Evolutionary conservation across 805 yeast genomes (phyloP).

Genomic region (Candida hungchunana): DNA sequence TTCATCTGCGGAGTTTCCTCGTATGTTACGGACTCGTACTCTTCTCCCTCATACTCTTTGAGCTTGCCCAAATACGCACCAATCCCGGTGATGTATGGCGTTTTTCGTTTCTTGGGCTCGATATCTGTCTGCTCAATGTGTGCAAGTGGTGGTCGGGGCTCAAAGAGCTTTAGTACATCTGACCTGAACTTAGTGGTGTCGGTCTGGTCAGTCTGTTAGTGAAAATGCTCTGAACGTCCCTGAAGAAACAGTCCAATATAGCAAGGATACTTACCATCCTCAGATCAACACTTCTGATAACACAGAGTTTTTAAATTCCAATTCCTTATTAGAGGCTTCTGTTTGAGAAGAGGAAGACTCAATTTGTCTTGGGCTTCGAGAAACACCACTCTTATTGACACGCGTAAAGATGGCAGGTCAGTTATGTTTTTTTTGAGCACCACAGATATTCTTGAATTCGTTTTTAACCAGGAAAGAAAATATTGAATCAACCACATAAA

Average conservation of each 20-base stretch:
- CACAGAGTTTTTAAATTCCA: no score
- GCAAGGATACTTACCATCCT: neutral
- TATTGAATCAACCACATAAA: no score
- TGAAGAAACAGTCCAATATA: no score
- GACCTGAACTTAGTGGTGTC: conserved; percentile 35
- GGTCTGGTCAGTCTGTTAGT: conserved; percentile 17
- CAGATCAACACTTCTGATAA: no score
- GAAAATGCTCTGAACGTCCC: no score
- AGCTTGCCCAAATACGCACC: conserved; percentile 24
- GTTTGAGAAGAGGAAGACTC: no score
- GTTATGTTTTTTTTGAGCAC: no score
- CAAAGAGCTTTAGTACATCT: conserved; percentile 38
- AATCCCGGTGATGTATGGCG: conserved; percentile 19
- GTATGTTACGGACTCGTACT: conserved; percentile 7
- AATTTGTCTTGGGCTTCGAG: no score
- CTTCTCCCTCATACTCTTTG: conserved; percentile 25
- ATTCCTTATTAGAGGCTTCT: no score
- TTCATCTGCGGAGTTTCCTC: conserved; percentile 31
- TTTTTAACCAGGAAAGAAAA: no score
- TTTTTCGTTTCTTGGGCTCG: conserved; percentile 16
- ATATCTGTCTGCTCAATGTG: conserved; percentile 20
- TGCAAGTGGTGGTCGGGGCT: conserved; percentile 25
- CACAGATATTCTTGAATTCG: neutral
- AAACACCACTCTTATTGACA: neutral
- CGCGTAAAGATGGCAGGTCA: conserved; percentile 2